Percentiles rank a stretch among this genome's conserved stretches.
Conservation (phyloP, 805 yeast species). For the Metschnikowia noctiluminum region DNA sequence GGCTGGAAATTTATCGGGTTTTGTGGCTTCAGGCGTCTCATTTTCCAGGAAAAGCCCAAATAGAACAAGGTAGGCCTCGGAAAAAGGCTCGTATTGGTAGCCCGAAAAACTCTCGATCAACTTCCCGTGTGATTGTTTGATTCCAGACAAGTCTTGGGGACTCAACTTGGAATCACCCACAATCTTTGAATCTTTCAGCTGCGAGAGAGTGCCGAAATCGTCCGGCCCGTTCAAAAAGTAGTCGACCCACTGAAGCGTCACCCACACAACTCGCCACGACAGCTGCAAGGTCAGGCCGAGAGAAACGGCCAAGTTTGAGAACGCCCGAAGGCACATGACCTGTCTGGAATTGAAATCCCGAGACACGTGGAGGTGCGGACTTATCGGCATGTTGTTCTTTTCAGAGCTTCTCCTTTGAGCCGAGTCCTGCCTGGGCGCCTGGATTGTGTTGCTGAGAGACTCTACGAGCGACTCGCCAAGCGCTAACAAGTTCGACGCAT, state of each 20-base stretch:
- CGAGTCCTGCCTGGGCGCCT: slow-evolving; percentile 15
- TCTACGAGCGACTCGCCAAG: slow-evolving; percentile 53
- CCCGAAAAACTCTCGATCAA: slow-evolving; percentile 59
- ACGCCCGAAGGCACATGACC: slow-evolving; percentile 71
- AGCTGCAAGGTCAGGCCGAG: slow-evolving; percentile 69
- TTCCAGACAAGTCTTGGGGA: slow-evolving; percentile 45
- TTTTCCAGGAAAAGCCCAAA: slow-evolving; percentile 34
- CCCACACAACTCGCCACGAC: slow-evolving; percentile 61
- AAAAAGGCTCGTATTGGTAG: slow-evolving; percentile 51
- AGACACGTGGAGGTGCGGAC: neutral
- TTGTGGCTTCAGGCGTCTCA: neutral
- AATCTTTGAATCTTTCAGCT: slow-evolving; percentile 30
- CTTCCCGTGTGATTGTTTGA: slow-evolving; percentile 57
- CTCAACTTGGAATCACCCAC: slow-evolving; percentile 34
- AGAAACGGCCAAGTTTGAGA: slow-evolving; percentile 72
- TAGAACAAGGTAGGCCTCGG: slow-evolving; percentile 45
- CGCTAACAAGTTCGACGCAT: slow-evolving; percentile 28
- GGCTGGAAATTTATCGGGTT: neutral
- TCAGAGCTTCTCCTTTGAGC: too few relatives aligned
- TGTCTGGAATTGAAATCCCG: slow-evolving; percentile 57
- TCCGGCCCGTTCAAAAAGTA: slow-evolving; percentile 62
- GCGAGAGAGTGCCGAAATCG: slow-evolving; percentile 25
- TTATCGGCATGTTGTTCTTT: too few relatives aligned
- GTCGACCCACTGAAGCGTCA: slow-evolving; percentile 76
- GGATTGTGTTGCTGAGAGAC: slow-evolving; percentile 43